Conservation (phyloP, 179 eudicot genomes). For the Carnegiea gigantea region DNA sequence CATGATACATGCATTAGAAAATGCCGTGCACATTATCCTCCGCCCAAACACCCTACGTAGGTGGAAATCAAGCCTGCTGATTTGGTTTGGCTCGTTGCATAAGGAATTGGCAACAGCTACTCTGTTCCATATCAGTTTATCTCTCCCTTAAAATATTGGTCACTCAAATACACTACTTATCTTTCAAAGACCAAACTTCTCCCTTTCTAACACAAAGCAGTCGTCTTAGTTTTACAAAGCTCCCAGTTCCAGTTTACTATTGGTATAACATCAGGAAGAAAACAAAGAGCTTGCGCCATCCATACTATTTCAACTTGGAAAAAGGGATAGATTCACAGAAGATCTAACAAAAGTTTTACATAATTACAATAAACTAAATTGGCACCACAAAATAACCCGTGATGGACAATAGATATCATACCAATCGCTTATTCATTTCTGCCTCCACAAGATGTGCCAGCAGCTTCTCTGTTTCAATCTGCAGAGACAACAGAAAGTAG, state of each 20-base stretch:
- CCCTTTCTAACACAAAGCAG: background rate
- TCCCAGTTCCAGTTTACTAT: background rate
- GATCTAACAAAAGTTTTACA: background rate
- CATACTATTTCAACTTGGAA: background rate
- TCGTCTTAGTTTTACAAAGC: background rate
- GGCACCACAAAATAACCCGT: background rate
- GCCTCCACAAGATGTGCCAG: conserved; percentile 90
- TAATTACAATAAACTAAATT: background rate
- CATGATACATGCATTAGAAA: background rate
- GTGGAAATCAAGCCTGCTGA: background rate
- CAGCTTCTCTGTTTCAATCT: conserved; percentile 98
- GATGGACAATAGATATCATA: conserved; percentile 28
- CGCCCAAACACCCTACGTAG: background rate
- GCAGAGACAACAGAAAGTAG: conserved; percentile 23
- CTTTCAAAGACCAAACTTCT: background rate
- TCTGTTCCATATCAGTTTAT: background rate
- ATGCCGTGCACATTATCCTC: background rate
- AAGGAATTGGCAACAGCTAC: background rate
- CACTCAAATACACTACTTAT: background rate
- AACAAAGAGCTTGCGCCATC: background rate
- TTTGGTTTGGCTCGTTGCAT: too few relatives aligned
- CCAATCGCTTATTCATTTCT: conserved; percentile 90
- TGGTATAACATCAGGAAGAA: background rate
- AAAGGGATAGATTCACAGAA: background rate
- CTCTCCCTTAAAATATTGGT: background rate